Evolutionary conservation across 352 stramenopile genomes (phyloP).

Genomic region (Peronospora destructor): DNA sequence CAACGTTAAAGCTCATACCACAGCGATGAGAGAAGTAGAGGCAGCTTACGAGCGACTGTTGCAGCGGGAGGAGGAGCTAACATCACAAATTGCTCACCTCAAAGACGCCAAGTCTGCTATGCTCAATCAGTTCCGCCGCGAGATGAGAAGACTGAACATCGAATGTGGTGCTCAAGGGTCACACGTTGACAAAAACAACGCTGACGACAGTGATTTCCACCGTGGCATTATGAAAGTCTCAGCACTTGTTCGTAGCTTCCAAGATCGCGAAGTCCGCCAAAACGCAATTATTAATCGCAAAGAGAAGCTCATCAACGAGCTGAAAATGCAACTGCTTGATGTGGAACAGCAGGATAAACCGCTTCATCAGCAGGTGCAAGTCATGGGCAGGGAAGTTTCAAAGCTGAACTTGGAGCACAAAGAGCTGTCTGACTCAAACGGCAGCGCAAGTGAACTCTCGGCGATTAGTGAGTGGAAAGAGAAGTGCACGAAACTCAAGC

Average conservation of each 20-base stretch:
- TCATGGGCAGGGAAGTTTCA: slow-evolving; percentile 34
- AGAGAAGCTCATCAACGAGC: slow-evolving; percentile 36
- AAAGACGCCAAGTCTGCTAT: slow-evolving; percentile 34
- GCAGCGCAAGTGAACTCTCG: slow-evolving; percentile 2
- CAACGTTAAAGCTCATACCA: slow-evolving; percentile 12
- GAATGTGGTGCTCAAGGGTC: slow-evolving; percentile 16
- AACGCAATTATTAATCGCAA: slow-evolving; percentile 39
- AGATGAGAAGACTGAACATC: slow-evolving; percentile 42
- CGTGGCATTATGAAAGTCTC: slow-evolving; percentile 31
- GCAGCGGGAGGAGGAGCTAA: slow-evolving; percentile 29
- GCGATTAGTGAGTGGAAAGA: slow-evolving; percentile 30
- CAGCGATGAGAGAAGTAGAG: slow-evolving; percentile 22
- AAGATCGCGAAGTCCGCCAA: slow-evolving; percentile 40
- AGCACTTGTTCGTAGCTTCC: slow-evolving; percentile 33
- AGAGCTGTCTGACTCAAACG: slow-evolving; percentile 16
- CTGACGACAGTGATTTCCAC: slow-evolving; percentile 24
- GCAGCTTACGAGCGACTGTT: slow-evolving; percentile 26
- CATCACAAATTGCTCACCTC: slow-evolving; percentile 30
- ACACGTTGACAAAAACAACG: slow-evolving; percentile 2
- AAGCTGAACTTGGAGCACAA: slow-evolving; percentile 52
- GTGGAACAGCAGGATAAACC: slow-evolving; percentile 8
- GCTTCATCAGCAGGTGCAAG: slow-evolving; percentile 28
- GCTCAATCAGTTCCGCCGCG: slow-evolving; percentile 30
- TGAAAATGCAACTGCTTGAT: slow-evolving; percentile 26
- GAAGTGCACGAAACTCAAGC: slow-evolving; percentile 41